These are phyloP conservation scores for Metschnikowia rubicola DNA, from an alignment of 805 yeast genomes.

Conservation along the genomic window DNA sequence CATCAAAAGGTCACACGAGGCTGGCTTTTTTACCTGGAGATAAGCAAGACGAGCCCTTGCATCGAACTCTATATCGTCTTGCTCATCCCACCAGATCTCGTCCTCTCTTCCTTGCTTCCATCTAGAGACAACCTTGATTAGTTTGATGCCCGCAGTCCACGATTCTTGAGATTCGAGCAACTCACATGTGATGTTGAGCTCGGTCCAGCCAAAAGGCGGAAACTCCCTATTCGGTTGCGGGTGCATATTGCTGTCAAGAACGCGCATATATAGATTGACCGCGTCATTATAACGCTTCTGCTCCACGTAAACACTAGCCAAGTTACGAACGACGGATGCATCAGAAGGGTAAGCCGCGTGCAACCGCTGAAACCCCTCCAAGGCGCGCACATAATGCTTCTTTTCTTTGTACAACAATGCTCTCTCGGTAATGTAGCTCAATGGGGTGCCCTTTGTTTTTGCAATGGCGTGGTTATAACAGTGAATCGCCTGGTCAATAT, in stretches of 20 bases:
- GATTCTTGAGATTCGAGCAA: conserved; percentile 67
- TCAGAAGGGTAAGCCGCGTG: conserved; percentile 55
- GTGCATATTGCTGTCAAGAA: conserved; percentile 57
- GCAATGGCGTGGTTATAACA: conserved; percentile 68
- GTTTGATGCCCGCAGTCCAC: conserved; percentile 58
- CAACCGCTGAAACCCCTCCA: conserved; percentile 66
- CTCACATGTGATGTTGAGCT: conserved; percentile 79
- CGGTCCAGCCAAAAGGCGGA: conserved; percentile 81
- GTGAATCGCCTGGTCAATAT: conserved; percentile 70
- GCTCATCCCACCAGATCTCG: conserved; percentile 66
- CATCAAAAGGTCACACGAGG: conserved; percentile 14
- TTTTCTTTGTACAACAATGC: conserved; percentile 64
- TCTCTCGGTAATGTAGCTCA: conserved; percentile 56
- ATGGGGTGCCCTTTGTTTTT: conserved; percentile 20
- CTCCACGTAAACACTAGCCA: conserved; percentile 49
- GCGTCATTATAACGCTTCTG: conserved; percentile 70
- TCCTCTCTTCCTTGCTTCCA: conserved; percentile 73
- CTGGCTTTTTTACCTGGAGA: conserved; percentile 6
- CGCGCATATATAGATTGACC: conserved; percentile 60
- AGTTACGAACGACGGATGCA: conserved; percentile 55
- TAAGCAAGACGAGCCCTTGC: conserved; percentile 43
- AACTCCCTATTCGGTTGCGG: conserved; percentile 29
- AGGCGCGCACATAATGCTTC: conserved; percentile 65
- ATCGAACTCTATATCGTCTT: conserved; percentile 83
- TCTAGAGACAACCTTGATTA: conserved; percentile 68